Base-by-base conservation (phyloP, 371 early-diverging fungal species). In the Quaeritorhiza haematococci region DNA sequence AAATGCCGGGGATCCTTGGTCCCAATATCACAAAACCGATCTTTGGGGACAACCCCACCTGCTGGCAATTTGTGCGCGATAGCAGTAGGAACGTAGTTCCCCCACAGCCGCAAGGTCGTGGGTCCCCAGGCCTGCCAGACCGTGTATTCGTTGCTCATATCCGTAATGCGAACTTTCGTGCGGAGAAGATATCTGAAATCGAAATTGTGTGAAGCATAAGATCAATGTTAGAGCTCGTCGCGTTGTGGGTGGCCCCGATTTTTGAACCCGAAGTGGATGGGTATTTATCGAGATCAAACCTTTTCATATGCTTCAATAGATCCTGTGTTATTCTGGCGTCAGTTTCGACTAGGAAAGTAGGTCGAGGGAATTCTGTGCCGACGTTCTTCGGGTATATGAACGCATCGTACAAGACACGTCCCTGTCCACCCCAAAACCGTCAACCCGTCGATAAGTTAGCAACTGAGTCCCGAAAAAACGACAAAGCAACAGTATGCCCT, bases 341-440 rank as follows among this genome's bases (percentile, higher is more conserved):
- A 46, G 79, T 80, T 43, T 97, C 97, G 38, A 96, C 72, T 44
- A 95, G 67, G 58, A 76, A 74, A 23, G 32, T 48, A 1, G 69
- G 67, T 33, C 84, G 86, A 33, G 84, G 84, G 49, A 87, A 85
- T 41, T 78, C 76, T 43, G 64, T 60, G 32, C 83, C 84, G 5
- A 56, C 59, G 69, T 88, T 87, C n/a, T 61, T 47, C 1, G 89
- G 90, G 62, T 95, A 90, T 30, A 96, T 82, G 61, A 97, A 92
- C 4, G 87, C 87, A 64, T 97, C 98, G 56, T 78, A 88, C 13
- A 96, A 68, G 56, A 96, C 80, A 41, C 98, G 82, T 2, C 98
- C 79, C 75, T 78, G 50, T 38, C n/a, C 38, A 13, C 38, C 10
- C 38, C 38, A n/a, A 38, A 10, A 38, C 38, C 13, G 38, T 13